A percentile compares a stretch with the other conserved stretches of the same genome.
phyloP scores from a whole-genome alignment of 805 yeast genomes.

The Torulaspora delbrueckii region DNA sequence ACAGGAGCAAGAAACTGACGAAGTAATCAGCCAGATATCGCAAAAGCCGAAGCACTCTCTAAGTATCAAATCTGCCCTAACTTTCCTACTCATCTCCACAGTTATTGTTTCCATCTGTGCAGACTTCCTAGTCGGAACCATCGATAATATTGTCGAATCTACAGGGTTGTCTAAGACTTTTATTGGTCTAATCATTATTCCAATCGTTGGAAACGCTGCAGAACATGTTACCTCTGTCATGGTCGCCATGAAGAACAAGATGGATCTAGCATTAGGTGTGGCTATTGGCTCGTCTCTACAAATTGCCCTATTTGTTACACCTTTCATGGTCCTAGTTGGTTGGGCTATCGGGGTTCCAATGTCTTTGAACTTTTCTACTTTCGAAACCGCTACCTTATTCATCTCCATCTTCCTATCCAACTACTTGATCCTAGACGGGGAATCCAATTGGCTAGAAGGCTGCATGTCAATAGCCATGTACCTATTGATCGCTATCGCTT shows the following conservation, averaged over 20 bases:
- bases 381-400: slow-evolving; percentile 89
- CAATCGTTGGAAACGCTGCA: slow-evolving; percentile 98
- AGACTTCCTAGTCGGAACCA: slow-evolving; percentile 88
- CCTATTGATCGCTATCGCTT: slow-evolving; percentile 80
- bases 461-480: slow-evolving; percentile 86
- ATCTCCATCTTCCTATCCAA: slow-evolving; percentile 85
- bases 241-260: slow-evolving; percentile 92
- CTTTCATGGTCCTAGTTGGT: slow-evolving; percentile 90
- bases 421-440: slow-evolving; percentile 86
- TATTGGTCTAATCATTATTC: slow-evolving; percentile 87
- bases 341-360: slow-evolving; percentile 89
- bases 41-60: slow-evolving; percentile 36
- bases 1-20: slow-evolving; percentile 40
- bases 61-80: slow-evolving; percentile 49
- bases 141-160: slow-evolving; percentile 77
- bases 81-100: slow-evolving; percentile 58
- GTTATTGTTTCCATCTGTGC: slow-evolving; percentile 84
- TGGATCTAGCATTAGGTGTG: slow-evolving; percentile 96
- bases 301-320: slow-evolving; percentile 91
- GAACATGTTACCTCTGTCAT: slow-evolving; percentile 96
- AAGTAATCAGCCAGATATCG: slow-evolving; percentile 25
- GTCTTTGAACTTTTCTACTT: slow-evolving; percentile 86
- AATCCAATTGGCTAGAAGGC: slow-evolving; percentile 96
- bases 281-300: slow-evolving; percentile 96
- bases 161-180: slow-evolving; percentile 92